Evolutionary conservation across 106 monocot genomes (phyloP).

Genomic region (Agapanthus africanus): DNA sequence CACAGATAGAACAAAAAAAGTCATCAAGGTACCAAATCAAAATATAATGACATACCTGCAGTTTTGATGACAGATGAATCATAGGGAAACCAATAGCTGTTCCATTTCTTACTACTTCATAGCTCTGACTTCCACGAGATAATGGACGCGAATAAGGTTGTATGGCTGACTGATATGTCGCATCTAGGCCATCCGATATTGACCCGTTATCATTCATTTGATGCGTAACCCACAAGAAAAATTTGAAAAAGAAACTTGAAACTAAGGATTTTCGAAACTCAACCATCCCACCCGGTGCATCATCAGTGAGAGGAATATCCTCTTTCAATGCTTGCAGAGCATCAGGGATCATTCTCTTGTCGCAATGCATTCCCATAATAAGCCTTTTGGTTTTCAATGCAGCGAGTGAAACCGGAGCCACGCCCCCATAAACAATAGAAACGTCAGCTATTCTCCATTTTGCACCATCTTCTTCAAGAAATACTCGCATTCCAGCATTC

Average conservation of each 20-base stretch:
- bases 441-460: slow-evolving; percentile 55
- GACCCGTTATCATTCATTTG: slow-evolving; percentile 44
- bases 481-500: slow-evolving; percentile 89
- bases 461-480: slow-evolving; percentile 32
- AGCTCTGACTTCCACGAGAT: slow-evolving; percentile 54
- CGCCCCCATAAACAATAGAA: slow-evolving; percentile 86
- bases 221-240: slow-evolving; percentile 71
- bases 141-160: slow-evolving; percentile 39
- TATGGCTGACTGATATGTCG: slow-evolving; percentile 49
- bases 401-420: slow-evolving; percentile 64
- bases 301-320: slow-evolving; percentile 48
- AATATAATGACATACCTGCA: slow-evolving; percentile 44
- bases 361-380: slow-evolving; percentile 57
- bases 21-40: too few species aligned
- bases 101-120: slow-evolving; percentile 49
- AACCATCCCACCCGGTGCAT: slow-evolving; percentile 99
- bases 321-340: slow-evolving; percentile 56
- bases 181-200: slow-evolving; percentile 20
- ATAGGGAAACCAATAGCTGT: slow-evolving; percentile 73
- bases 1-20: too few species aligned
- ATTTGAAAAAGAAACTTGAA: slow-evolving; percentile 98
- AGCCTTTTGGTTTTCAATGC: slow-evolving; percentile 54
- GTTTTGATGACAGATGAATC: slow-evolving; percentile 73
- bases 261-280: slow-evolving; percentile 89
- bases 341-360: slow-evolving; percentile 41